Percentiles rank a stretch among this genome's conserved stretches.
These are phyloP conservation scores for Pilatotrama ljubarskyi DNA, from an alignment of 768 basidiomycete genomes.

Conservation along the genomic window DNA sequence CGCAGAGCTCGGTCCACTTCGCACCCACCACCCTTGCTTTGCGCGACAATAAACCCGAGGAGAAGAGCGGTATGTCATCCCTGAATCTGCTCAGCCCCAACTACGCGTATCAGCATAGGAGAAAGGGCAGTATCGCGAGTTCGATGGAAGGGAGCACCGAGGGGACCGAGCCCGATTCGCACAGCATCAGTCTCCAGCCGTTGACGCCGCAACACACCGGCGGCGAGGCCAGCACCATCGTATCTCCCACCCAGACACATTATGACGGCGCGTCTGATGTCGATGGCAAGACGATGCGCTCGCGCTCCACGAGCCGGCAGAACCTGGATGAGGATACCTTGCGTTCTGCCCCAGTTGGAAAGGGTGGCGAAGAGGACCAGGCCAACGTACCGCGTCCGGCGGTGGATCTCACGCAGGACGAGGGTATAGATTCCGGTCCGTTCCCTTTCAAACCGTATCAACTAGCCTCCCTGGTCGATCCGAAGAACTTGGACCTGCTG, in stretches of 20 bases:
- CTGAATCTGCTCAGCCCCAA: slow-evolving; percentile 48
- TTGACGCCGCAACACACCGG: slow-evolving; percentile 35
- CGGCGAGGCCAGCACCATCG: slow-evolving; percentile 36
- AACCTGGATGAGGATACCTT: slow-evolving; percentile 15
- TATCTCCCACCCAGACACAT: slow-evolving; percentile 40
- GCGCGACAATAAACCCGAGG: slow-evolving; percentile 69
- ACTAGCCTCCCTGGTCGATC: slow-evolving; percentile 87
- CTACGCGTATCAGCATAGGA: slow-evolving; percentile 41
- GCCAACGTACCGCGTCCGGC: slow-evolving; percentile 30
- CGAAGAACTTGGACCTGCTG: slow-evolving; percentile 74
- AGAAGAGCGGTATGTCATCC: slow-evolving; percentile 51
- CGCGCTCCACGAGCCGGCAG: slow-evolving; percentile 14
- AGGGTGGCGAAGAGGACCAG: slow-evolving; percentile 19
- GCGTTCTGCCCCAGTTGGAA: neutral
- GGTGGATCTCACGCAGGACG: slow-evolving; percentile 40
- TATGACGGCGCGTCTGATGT: slow-evolving; percentile 38
- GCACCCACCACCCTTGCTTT: slow-evolving; percentile 49
- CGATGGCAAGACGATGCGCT: slow-evolving; percentile 24
- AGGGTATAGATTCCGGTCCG: slow-evolving; percentile 61
- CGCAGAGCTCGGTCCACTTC: slow-evolving; percentile 55
- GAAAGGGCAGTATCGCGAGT: slow-evolving; percentile 62
- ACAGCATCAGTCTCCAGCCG: slow-evolving; percentile 24
- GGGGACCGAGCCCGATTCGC: slow-evolving; percentile 36
- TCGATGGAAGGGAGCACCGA: slow-evolving; percentile 53
- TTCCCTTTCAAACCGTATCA: slow-evolving; percentile 72